A percentile compares a stretch with the other conserved stretches of the same genome.
Conservation (phyloP, 164 flowering plant species). For the Amborella trichopoda region DNA sequence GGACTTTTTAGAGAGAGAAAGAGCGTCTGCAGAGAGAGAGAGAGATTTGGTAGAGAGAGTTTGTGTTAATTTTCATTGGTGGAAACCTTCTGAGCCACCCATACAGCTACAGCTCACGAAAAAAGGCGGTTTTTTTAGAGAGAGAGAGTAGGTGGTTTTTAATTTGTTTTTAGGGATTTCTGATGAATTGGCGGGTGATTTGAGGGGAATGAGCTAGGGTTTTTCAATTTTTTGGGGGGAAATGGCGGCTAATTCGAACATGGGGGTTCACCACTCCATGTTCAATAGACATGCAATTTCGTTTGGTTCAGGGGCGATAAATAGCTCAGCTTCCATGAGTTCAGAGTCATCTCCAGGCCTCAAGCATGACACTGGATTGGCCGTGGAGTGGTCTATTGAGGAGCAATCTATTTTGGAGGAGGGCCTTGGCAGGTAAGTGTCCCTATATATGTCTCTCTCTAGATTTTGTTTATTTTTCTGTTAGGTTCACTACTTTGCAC, state of each 20-base stretch:
- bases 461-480: background rate
- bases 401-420: conserved; percentile 77
- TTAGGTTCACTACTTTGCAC: too few species aligned
- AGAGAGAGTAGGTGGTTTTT: background rate
- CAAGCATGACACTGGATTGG: conserved; percentile 65
- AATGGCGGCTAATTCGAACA: conserved; percentile 53
- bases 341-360: conserved; percentile 10
- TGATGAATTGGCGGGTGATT: background rate
- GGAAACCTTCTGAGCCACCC: too few species aligned
- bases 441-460: background rate
- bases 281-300: conserved; percentile 36
- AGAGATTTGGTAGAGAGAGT: background rate
- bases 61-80: too few species aligned
- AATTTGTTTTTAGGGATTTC: background rate
- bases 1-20: background rate
- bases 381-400: conserved; percentile 79
- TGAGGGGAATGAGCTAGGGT: conserved; percentile 3
- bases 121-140: background rate
- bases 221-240: conserved; percentile 2
- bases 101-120: background rate
- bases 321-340: conserved; percentile 20
- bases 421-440: conserved; percentile 65
- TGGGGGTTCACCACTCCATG: conserved; percentile 35
- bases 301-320: conserved; percentile 37
- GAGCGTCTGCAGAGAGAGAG: background rate